phyloP scores from a whole-genome alignment of 108 stramenopile species.

The Cylindrotheca closterium region DNA sequence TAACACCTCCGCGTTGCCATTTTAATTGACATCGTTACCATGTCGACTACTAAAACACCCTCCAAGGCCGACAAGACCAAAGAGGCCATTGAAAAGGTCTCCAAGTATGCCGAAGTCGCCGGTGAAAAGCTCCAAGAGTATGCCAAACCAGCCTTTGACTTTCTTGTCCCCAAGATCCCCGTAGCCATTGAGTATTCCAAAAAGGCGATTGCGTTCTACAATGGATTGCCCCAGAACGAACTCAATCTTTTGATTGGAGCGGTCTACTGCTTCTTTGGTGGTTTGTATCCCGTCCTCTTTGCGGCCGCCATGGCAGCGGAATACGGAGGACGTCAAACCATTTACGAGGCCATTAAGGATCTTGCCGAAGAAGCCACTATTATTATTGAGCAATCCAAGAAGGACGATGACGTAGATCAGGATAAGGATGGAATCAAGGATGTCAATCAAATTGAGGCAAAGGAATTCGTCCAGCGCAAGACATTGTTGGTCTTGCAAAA shows the following conservation, averaged over 20 bases:
- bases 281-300: conserved; percentile 87
- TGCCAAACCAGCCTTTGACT: conserved; percentile 44
- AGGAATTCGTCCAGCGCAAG: conserved; percentile 82
- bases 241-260: conserved; percentile 69
- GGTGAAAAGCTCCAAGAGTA: conserved; percentile 27
- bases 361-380: conserved; percentile 65
- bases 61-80: conserved; percentile 27
- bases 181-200: conserved; percentile 24
- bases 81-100: not conserved
- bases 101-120: conserved; percentile 14
- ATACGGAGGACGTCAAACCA: conserved; percentile 70
- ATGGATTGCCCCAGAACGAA: conserved; percentile 53
- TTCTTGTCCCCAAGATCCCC: conserved; percentile 36
- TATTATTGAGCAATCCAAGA: conserved; percentile 82
- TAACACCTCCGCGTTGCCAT: too few relatives aligned
- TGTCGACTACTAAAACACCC: conserved; percentile 25
- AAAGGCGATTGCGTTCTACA: conserved; percentile 29
- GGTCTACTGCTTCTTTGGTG: conserved; percentile 95
- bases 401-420: conserved; percentile 85
- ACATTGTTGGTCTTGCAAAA: conserved; percentile 79
- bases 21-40: not conserved
- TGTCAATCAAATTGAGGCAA: conserved; percentile 59
- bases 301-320: conserved; percentile 91
- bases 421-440: conserved; percentile 83
- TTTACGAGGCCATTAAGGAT: conserved; percentile 56